Evolutionary conservation across 192 early-diverging fungal species (phyloP).

Genomic region (Dissophora ornata): DNA sequence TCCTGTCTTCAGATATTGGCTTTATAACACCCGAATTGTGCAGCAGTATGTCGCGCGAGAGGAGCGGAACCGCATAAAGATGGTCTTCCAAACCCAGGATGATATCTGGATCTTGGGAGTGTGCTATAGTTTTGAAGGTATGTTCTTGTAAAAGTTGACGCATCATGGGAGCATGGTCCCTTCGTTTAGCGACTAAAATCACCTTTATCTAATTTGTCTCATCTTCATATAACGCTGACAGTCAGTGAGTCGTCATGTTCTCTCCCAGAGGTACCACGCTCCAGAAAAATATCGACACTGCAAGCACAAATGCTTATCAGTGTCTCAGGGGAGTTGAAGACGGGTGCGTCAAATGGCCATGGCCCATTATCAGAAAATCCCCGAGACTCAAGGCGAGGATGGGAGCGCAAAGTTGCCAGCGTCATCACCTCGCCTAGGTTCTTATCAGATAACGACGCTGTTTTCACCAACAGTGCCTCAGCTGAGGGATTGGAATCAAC

Average conservation of each 20-base stretch:
- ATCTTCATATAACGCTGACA: neutral
- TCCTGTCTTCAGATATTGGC: slow-evolving; percentile 57
- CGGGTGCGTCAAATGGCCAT: neutral
- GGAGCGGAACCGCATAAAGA: slow-evolving; percentile 47
- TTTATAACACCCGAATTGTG: slow-evolving; percentile 50
- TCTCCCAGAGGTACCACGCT: slow-evolving; percentile 20
- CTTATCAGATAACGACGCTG: slow-evolving; percentile 14
- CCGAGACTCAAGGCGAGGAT: neutral
- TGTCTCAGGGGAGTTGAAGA: slow-evolving; percentile 4
- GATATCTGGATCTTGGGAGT: slow-evolving; percentile 58
- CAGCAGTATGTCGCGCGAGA: slow-evolving; percentile 57
- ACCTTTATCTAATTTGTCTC: neutral
- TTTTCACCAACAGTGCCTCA: neutral
- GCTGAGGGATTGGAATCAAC: neutral
- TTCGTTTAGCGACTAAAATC: neutral
- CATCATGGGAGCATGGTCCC: too few species aligned
- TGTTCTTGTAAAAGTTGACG: neutral
- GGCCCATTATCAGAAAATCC: neutral
- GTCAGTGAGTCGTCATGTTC: slow-evolving; percentile 12
- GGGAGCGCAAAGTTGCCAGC: slow-evolving; percentile 9
- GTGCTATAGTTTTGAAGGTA: slow-evolving; percentile 48
- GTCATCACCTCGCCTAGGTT: slow-evolving; percentile 5
- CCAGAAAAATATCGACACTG: slow-evolving; percentile 26
- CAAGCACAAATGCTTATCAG: neutral
- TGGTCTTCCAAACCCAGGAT: slow-evolving; percentile 35